Evolutionary conservation across 2,329 filamentous ascomycete species (phyloP).

Genomic region (Phialemoniopsis sp.): DNA sequence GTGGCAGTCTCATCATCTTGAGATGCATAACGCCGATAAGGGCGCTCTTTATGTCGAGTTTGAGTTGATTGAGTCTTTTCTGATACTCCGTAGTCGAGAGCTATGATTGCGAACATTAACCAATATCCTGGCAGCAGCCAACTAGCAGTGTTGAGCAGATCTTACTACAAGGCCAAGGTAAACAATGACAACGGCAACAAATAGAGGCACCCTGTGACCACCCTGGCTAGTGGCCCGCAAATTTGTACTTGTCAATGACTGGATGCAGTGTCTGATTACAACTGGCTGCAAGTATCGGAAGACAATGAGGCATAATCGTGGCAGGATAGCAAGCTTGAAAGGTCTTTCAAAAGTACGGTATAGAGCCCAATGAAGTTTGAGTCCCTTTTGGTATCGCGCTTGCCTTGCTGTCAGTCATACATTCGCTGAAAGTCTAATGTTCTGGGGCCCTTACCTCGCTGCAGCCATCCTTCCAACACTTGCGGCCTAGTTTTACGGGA

Average conservation of each 20-base stretch:
- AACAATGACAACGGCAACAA: slow-evolving; percentile 22
- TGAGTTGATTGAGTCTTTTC: slow-evolving; percentile 13
- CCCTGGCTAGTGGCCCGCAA: too few species aligned
- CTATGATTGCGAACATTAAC: too few species aligned
- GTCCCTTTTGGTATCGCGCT: too few species aligned
- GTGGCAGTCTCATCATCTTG: slow-evolving; percentile 1
- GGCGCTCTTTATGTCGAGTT: slow-evolving; percentile 13
- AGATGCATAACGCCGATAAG: slow-evolving; percentile 14
- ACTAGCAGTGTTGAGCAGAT: neutral
- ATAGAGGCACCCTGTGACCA: slow-evolving; percentile 20
- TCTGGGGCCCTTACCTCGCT: too few species aligned
- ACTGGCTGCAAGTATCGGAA: slow-evolving; percentile 36
- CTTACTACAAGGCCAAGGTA: slow-evolving; percentile 33
- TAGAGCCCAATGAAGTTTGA: too few species aligned
- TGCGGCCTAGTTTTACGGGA: too few species aligned
- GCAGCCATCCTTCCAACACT: too few species aligned
- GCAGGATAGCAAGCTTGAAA: slow-evolving; percentile 23
- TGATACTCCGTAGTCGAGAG: slow-evolving; percentile 13
- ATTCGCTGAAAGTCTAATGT: too few species aligned
- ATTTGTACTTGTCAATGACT: slow-evolving; percentile 9
- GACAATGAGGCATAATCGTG: slow-evolving; percentile 28
- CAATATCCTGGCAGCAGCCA: too few species aligned
- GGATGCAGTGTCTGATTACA: slow-evolving; percentile 30
- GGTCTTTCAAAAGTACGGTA: slow-evolving; percentile 19
- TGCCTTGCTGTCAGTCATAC: too few species aligned